A percentile compares a stretch with the other conserved stretches of the same genome.
phyloP scores from a whole-genome alignment of 2,329 filamentous ascomycete genomes.

The Ceratocystis ficicola region DNA sequence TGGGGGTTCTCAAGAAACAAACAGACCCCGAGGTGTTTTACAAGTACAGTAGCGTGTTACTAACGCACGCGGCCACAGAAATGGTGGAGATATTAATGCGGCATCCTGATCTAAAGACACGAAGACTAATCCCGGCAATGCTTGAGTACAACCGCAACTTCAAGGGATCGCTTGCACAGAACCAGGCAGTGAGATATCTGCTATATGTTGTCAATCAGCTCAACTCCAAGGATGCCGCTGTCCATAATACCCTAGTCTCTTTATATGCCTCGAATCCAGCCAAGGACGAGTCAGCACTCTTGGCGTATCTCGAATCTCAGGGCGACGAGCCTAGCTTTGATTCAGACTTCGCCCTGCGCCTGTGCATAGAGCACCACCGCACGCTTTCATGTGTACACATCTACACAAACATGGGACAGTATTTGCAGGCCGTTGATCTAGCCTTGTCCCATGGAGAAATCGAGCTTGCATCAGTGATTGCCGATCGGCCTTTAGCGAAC shows the following conservation, averaged over 20 bases:
- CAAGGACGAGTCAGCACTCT: conserved; percentile 69
- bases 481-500: conserved; percentile 70
- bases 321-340: conserved; percentile 80
- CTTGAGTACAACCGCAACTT: conserved; percentile 82
- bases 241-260: conserved; percentile 94
- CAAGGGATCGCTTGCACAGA: conserved; percentile 55
- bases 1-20: conserved; percentile 84
- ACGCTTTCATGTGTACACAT: conserved; percentile 94
- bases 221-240: conserved; percentile 65
- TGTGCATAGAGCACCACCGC: conserved; percentile 89
- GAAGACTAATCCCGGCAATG: conserved; percentile 82
- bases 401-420: conserved; percentile 92
- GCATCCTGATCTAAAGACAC: conserved; percentile 70
- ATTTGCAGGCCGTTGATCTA: conserved; percentile 82
- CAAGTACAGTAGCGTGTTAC: conserved; percentile 90
- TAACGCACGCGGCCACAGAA: conserved; percentile 74
- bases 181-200: conserved; percentile 88
- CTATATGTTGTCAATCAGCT: conserved; percentile 85
- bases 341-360: conserved; percentile 84
- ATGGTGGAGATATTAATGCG: conserved; percentile 94
- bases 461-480: conserved; percentile 78
- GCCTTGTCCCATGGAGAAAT: conserved; percentile 82
- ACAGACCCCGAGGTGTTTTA: conserved; percentile 90
- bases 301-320: conserved; percentile 83
- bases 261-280: conserved; percentile 84